Evolutionary conservation across 179 eudicot species (phyloP), one percentile per base, ranked within the genome.

Genomic region (Sideroxylon spinosum): DNA sequence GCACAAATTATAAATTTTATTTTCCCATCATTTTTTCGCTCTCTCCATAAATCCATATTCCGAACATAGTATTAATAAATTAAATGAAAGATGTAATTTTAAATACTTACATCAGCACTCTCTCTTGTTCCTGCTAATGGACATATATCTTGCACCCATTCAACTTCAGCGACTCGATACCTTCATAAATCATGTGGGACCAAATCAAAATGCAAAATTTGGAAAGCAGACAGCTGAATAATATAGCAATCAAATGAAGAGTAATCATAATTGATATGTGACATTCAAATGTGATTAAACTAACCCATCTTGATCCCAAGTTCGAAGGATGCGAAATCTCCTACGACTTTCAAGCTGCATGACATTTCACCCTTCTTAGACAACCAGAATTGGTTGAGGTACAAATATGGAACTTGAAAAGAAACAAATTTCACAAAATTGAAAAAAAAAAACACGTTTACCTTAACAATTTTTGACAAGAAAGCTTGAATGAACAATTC

Each of bases 301-400:
- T 87, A 67, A 97, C 99, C 99, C 99, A 84, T 97, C 99, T 90
- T 97, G 99, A 88, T 90, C 97, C 99, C 98, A 91, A 66, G 86
- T 87, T 57, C 85, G 90, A 69, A 92, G 80, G 60, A 97, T 97
- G 77, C 88, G 94, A 79, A 91, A 97, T 87, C 99, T 89, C 80
- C 97, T 80, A 28, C 97, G 97, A 76, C 99, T 89, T 89, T 97
- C 98, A 82, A 97, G 92, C 99, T 97, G 87, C 85, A 83, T 69
- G 28, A 74, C 61, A 55, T 44, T 48, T 59, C 67, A 74, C 28
- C 74, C 57, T 66, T 66, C 9, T 74, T 78, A 68, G 66, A 69
- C 16, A 46, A 48, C 22, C 73, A 9, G 7, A 46, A 69, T 48
- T 23, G 4, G 46, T 7, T 11, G 9, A 48, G 1, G 10, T 46